phyloP scores from a whole-genome alignment of 768 basidiomycete genomes.

The Gelatoporia subvermispora region DNA sequence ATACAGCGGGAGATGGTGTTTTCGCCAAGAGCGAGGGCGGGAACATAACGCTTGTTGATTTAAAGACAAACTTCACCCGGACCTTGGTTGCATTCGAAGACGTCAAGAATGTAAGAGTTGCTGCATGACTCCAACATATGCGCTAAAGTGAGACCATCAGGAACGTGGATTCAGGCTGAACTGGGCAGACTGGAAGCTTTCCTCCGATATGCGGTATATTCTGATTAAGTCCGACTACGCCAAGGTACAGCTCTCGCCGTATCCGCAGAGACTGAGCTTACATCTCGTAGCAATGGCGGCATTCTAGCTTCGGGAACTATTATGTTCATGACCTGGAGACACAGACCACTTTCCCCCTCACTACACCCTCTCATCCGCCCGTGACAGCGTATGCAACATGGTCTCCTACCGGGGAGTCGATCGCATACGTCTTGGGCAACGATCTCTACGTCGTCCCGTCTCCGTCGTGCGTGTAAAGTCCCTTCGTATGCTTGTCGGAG shows the following conservation, averaged over 20 bases:
- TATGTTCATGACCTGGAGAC: slow-evolving; percentile 80
- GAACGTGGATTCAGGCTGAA: slow-evolving; percentile 45
- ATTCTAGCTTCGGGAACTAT: slow-evolving; percentile 87
- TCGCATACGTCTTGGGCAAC: slow-evolving; percentile 83
- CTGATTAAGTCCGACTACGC: slow-evolving; percentile 69
- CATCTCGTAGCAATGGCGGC: slow-evolving; percentile 79
- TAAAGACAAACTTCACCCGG: slow-evolving; percentile 67
- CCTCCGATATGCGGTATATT: slow-evolving; percentile 87
- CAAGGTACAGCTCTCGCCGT: slow-evolving; percentile 47
- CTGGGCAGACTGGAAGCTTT: slow-evolving; percentile 72
- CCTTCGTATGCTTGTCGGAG: slow-evolving; percentile 1
- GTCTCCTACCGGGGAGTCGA: slow-evolving; percentile 78
- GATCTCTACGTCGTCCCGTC: slow-evolving; percentile 83
- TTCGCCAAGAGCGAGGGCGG: slow-evolving; percentile 62
- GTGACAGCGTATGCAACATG: slow-evolving; percentile 77
- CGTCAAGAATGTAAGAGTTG: slow-evolving; percentile 55
- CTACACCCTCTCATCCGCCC: slow-evolving; percentile 64
- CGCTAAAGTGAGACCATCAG: slow-evolving; percentile 27
- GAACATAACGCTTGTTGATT: slow-evolving; percentile 73
- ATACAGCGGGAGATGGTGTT: slow-evolving; percentile 87
- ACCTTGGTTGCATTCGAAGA: slow-evolving; percentile 54
- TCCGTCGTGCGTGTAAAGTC: slow-evolving; percentile 44
- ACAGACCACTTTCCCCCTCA: slow-evolving; percentile 65
- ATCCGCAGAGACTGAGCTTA: not conserved
- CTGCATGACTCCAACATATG: not conserved